These are phyloP conservation scores for Endothia cerciana DNA, from an alignment of 2,329 filamentous ascomycete species.

Conservation along the genomic window DNA sequence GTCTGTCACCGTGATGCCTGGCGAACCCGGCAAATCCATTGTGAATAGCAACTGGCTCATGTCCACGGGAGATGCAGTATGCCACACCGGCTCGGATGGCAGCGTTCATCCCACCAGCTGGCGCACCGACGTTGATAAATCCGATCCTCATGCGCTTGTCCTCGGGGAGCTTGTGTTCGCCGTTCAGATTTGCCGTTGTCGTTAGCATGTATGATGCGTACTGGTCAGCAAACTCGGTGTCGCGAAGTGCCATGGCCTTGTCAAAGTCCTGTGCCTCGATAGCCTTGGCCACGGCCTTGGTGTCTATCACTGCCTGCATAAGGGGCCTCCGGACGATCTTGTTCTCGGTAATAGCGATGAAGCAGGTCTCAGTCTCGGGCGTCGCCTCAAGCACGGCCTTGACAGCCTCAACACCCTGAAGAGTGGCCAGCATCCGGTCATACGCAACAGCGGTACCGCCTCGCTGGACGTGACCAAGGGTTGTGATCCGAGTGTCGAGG, in stretches of 20 bases:
- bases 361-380: slow-evolving; percentile 86
- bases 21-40: slow-evolving; percentile 96
- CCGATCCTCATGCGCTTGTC: slow-evolving; percentile 89
- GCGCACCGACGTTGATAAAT: slow-evolving; percentile 95
- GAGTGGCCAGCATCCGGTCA: slow-evolving; percentile 88
- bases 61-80: slow-evolving; percentile 90
- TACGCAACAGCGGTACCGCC: slow-evolving; percentile 92
- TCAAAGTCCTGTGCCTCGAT: slow-evolving; percentile 87
- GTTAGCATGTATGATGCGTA: slow-evolving; percentile 90
- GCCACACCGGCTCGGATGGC: slow-evolving; percentile 91
- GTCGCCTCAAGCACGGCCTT: slow-evolving; percentile 88
- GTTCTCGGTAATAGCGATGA: slow-evolving; percentile 97
- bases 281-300: slow-evolving; percentile 79
- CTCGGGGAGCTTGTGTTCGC: slow-evolving; percentile 66
- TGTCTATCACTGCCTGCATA: slow-evolving; percentile 85
- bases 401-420: slow-evolving; percentile 94
- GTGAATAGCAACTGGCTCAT: slow-evolving; percentile 89
- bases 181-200: slow-evolving; percentile 76
- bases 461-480: slow-evolving; percentile 95
- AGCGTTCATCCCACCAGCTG: slow-evolving; percentile 97
- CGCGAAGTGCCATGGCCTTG: slow-evolving; percentile 82
- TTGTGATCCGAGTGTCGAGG: slow-evolving; percentile 92
- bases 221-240: slow-evolving; percentile 93
- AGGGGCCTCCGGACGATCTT: slow-evolving; percentile 91
- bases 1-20: slow-evolving; percentile 84